Conservation (phyloP, 139 green algal genomes). For the Haematococcus sp. region DNA sequence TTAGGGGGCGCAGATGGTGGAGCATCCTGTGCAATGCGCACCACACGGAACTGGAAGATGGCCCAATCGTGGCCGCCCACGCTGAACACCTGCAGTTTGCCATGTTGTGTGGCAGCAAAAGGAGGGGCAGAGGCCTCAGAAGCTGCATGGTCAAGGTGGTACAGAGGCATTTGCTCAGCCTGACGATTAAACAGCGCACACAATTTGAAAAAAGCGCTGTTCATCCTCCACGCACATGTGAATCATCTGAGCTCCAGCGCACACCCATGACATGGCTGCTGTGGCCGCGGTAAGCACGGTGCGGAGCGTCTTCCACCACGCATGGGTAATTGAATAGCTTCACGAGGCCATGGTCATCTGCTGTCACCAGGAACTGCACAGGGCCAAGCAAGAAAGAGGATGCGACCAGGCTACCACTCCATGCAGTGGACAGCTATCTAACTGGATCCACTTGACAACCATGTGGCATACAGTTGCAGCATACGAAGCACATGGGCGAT, state of each 20-base stretch:
- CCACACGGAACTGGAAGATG: constrained; percentile 65
- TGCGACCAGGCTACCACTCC: no score
- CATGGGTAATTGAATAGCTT: constrained; percentile 74
- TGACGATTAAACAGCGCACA: neutral
- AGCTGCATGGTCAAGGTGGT: neutral
- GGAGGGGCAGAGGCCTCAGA: neutral
- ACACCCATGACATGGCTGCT: constrained; percentile 66
- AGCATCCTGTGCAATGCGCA: constrained; percentile 13
- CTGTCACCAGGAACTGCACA: constrained; percentile 36
- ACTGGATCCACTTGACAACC: neutral
- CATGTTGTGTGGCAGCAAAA: neutral
- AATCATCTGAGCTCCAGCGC: constrained; percentile 49
- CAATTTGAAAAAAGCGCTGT: neutral
- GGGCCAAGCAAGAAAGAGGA: neutral
- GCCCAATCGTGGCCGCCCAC: constrained; percentile 59
- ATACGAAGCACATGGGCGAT: neutral
- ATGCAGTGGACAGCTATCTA: neutral
- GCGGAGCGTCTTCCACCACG: constrained; percentile 64
- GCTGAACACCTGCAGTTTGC: constrained; percentile 30
- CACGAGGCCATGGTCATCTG: constrained; percentile 60
- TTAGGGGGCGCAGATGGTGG: constrained; percentile 10
- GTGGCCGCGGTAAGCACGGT: constrained; percentile 65
- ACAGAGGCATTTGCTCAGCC: neutral
- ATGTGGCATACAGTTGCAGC: neutral
- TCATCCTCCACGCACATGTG: constrained; percentile 1